Evolutionary conservation across 2,329 filamentous ascomycete genomes (phyloP), one percentile per base, ranked within the genome.

Genomic region (Thermothelomyces thermophilus): DNA sequence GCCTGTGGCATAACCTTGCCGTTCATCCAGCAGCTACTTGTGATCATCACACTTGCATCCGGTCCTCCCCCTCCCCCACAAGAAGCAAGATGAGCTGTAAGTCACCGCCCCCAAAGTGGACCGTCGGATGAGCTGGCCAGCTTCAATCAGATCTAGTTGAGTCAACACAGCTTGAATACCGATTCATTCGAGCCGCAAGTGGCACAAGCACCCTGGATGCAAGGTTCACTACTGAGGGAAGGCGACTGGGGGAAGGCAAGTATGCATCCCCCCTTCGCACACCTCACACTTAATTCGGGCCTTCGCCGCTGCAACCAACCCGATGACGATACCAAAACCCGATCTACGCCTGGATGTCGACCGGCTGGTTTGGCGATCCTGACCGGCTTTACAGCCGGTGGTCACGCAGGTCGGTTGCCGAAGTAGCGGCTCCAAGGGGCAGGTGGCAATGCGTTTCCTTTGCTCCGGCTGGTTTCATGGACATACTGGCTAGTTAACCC

Each of bases 81-180:
- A 35, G 46, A 61, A 53, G 53, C 56, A 58, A 50, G 54, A 48
- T 55, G 54, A 59, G n/a, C 55, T 58, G 55, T 54, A 60, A 57
- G 56, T 58, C 57, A 60, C 58, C 41, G 56, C 53, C 53, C 54
- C 58, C 58, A 59, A 56, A 41, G 47, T 51, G 48, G 50, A 33
- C 41, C 31, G 43, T 17, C 24, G 37, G 52, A 45, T 45, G 46
- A 50, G 48, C 30, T 50, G 56, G 51, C 48, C 41, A 44, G 14
- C 33, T 36, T 41, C 36, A 20, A 41, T 28, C 42, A 41, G 55
- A 39, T 49, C 48, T 52, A 31, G 50, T 50, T 44, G 41, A 35
- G 46, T 51, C 48, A 16, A 16, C 49, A 44, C n/a, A 45, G 41
- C 49, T 51, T 24, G 46, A 14, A 10, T 31, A 20, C 31, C 46